These are phyloP conservation scores for Kurtzmaniella quercitrusa DNA, from an alignment of 1,139 yeast genomes.

Conservation along the genomic window DNA sequence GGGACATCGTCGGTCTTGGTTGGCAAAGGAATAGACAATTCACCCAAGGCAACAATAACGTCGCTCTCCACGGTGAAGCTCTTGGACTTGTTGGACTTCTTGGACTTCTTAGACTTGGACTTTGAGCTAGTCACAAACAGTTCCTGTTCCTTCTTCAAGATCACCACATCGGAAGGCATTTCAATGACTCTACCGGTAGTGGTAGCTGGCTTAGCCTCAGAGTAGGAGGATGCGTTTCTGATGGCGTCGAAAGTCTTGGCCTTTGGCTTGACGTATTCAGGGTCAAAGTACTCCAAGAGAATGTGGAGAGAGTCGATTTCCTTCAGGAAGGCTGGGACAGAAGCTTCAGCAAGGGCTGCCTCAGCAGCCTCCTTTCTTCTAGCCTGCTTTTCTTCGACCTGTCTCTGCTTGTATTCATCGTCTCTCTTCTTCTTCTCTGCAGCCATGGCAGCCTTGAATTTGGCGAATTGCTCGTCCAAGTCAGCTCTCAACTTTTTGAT, in stretches of 20 bases:
- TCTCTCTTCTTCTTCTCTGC: constrained; percentile 69
- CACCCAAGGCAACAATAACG: constrained; percentile 71
- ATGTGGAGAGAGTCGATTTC: constrained; percentile 74
- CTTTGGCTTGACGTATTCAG: constrained; percentile 64
- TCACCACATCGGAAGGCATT: constrained; percentile 60
- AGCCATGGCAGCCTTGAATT: constrained; percentile 65
- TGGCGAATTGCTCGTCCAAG: constrained; percentile 66
- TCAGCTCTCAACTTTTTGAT: constrained; percentile 65
- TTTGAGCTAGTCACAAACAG: constrained; percentile 54
- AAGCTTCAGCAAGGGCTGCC: constrained; percentile 59
- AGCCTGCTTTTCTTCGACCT: constrained; percentile 54
- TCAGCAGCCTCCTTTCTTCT: constrained; percentile 66
- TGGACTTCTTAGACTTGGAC: constrained; percentile 37
- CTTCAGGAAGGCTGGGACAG: constrained; percentile 78
- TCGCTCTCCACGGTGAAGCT: constrained; percentile 74
- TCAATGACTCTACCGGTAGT: constrained; percentile 44
- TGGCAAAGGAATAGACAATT: constrained; percentile 79
- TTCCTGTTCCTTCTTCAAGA: constrained; percentile 63
- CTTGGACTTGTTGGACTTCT: constrained; percentile 38
- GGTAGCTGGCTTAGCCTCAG: constrained; percentile 19
- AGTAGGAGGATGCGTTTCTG: constrained; percentile 22
- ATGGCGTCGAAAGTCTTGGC: constrained; percentile 22
- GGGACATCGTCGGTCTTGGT: constrained; percentile 70
- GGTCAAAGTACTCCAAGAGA: constrained; percentile 72
- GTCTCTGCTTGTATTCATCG: constrained; percentile 57